Conservation (phyloP, 75 land plant genomes). For the Cunninghamia lanceolata region DNA sequence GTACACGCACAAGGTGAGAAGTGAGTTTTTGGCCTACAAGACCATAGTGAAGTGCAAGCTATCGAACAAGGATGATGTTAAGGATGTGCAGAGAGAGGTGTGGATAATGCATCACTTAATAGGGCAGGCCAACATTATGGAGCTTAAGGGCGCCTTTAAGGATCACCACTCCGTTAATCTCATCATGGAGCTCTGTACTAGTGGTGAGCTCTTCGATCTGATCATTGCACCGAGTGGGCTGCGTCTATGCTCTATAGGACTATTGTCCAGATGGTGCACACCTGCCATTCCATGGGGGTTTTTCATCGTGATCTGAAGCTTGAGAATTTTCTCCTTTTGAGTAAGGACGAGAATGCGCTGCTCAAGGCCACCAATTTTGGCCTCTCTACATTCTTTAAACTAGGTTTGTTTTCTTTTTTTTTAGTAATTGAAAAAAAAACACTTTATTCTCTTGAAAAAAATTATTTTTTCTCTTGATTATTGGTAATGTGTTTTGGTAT, state of each 20-base stretch:
- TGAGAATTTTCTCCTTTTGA: slow-evolving; percentile 60
- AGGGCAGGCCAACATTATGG: slow-evolving; percentile 66
- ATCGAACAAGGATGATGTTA: slow-evolving; percentile 46
- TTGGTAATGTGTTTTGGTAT: too few relatives aligned
- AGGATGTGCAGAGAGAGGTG: slow-evolving; percentile 66
- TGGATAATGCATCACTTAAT: slow-evolving; percentile 72
- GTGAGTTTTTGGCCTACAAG: slow-evolving; percentile 45
- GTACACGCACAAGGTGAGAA: slow-evolving; percentile 33
- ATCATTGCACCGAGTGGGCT: slow-evolving; percentile 57
- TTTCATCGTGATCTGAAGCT: slow-evolving; percentile 67
- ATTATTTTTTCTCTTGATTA: too few relatives aligned
- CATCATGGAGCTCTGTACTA: slow-evolving; percentile 75
- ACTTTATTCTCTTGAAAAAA: too few relatives aligned
- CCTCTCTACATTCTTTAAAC: too few relatives aligned
- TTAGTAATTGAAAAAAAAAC: too few relatives aligned
- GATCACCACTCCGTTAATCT: slow-evolving; percentile 59
- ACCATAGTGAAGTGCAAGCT: slow-evolving; percentile 65
- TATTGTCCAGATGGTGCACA: too few relatives aligned
- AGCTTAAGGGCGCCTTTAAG: slow-evolving; percentile 66
- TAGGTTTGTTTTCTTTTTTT: slow-evolving; percentile 28
- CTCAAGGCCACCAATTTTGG: slow-evolving; percentile 79
- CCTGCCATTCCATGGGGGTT: slow-evolving; percentile 69
- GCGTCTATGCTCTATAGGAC: slow-evolving; percentile 55
- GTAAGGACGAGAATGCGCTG: slow-evolving; percentile 51
- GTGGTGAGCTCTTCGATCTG: slow-evolving; percentile 69